Conservation (phyloP, 2,329 filamentous ascomycete genomes). For the Moelleriella libera region DNA sequence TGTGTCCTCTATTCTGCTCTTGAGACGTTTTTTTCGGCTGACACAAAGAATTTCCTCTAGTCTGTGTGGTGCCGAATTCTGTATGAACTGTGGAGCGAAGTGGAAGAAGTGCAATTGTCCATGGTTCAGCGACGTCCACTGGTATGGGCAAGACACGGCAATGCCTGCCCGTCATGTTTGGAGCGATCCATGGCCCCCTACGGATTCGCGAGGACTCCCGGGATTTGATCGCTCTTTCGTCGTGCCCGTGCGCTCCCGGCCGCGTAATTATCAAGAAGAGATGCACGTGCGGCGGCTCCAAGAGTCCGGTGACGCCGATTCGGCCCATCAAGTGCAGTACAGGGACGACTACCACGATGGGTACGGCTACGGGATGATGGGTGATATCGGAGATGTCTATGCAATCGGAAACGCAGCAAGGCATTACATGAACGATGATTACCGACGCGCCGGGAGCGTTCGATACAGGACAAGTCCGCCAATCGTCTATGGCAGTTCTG, state of each 20-base stretch:
- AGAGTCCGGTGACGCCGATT: conserved; percentile 29
- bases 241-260: conserved; percentile 10
- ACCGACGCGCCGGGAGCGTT: conserved; percentile 15
- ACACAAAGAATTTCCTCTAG: conserved; percentile 18
- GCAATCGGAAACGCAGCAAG: conserved; percentile 36
- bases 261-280: conserved; percentile 30
- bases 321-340: conserved; percentile 11
- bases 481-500: conserved; percentile 1
- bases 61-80: conserved; percentile 72
- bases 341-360: conserved; percentile 24
- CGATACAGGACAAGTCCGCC: conserved; percentile 1
- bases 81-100: conserved; percentile 67
- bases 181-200: conserved; percentile 11
- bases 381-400: conserved; percentile 20
- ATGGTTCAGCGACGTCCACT: conserved; percentile 54
- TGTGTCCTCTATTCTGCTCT: too few species aligned
- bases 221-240: conserved; percentile 5
- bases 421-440: conserved; percentile 50
- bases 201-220: conserved; percentile 12
- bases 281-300: conserved; percentile 29
- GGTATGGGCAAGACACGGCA: conserved; percentile 39
- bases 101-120: conserved; percentile 79
- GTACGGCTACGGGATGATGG: conserved; percentile 18
- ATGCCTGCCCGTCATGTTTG: conserved; percentile 23
- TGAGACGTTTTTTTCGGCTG: too few species aligned